Evolutionary conservation across 192 early-diverging fungal species (phyloP), one percentile per base, ranked within the genome.

Genomic region (Backusella morwellensis): DNA sequence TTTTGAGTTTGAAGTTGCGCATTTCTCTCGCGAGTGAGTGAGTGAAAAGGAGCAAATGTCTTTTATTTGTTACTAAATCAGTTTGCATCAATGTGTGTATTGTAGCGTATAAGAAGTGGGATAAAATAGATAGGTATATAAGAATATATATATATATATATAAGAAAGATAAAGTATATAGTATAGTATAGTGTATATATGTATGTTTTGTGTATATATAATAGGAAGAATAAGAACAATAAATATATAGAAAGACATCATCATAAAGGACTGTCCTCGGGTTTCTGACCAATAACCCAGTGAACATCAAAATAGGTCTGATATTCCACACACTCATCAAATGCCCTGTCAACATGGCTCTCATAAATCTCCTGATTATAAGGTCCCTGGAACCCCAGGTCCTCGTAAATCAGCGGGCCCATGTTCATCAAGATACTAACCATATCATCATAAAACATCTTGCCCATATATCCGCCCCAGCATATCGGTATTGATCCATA

Each of bases 321-420:
- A 32, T 79, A 74, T 70, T 79, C 73, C 3, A 75, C 78, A 42
- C 78, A 79, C 63, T 79, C 78, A 44, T 79, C 56, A 79, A 79
- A 79, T 17, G 78, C 78, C 8, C 38, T 79, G n/a, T 79, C 78
- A 1, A 79, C n/a, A 35, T 59, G 74, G 6, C 6, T 5, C 7
- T 74, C 52, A 35, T 70, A 79, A 2, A 19, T 44, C 11, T 15
- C n/a, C 35, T 70, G 7, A 23, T 70, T 23, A 44, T 75, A 68
- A n/a, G 54, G 40, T 2, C 52, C 73, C 35, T 44, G 50, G 15
- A 79, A 23, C 9, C 52, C 73, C 4, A 79, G n/a, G 14, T 34
- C 15, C 1, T 69, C 35, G 2, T 44, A 79, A 21, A 75, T 19
- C 3, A 26, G 0, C 1, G 41, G 42, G 0, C 73, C 72, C 4